Base-by-base conservation (phyloP, 345 rosid species). In the Linum lewisii region DNA sequence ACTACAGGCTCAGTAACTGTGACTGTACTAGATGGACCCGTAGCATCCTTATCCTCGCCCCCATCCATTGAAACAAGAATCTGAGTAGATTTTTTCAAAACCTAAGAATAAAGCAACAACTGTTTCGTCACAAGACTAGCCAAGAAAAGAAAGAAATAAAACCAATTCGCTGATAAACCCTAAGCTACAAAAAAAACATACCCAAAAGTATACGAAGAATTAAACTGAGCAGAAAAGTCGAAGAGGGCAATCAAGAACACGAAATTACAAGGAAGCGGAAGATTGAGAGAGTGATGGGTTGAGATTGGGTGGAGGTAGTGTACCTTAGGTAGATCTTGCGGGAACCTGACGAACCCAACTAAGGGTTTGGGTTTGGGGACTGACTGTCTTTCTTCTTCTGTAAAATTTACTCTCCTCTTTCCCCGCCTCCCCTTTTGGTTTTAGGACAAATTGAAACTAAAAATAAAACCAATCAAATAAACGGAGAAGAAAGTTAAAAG, bases 1-100 rank as follows among this genome's bases (percentile, higher is more conserved):
- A 19, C 71, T 24, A 64, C 67, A 57, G 18, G 58, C 47, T 67
- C 75, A 70, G 54, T 62, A 13, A 19, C 68, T 7, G 52, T 57
- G 62, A 54, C 58, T 49, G 63, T 15, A 21, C 57, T 69, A 7
- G 63, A 38, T 52, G 63, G 24, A 52, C 56, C 73, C 51, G 14
- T 11, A 44, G 58, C 60, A 63, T 32, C 66, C 25, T 42, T 26
- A 9, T 66, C 60, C 63, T 29, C 21, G 57, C 16, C 2, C 29
- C 26, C 57, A 23, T 54, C 57, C 57, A 54, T 54, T 7, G 57
- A 54, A 21, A 54, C 18, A 4, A 1, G 26, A 11, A 4, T 6
- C 3, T n/a, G 55, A 23, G 55, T 15, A 20, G 16, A 54, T 11
- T 42, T 54, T n/a, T 54, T 54, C 57, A 54, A 54, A 54, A 54